Conservation (phyloP, 208 protist genomes). For the Jaenimonas drosophilae region DNA sequence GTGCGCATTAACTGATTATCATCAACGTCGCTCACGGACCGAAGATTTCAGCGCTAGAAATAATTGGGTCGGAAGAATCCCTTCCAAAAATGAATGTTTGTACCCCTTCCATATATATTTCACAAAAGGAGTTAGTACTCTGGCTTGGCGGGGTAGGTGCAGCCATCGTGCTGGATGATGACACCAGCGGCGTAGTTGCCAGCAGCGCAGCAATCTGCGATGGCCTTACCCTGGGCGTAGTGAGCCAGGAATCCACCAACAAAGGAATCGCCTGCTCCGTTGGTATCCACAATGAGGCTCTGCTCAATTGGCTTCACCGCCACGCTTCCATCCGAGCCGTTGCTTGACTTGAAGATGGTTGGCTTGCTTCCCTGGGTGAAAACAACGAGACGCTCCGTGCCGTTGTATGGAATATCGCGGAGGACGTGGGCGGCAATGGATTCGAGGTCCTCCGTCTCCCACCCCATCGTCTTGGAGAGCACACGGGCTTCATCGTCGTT, state of each 20-base stretch:
- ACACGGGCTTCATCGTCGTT: conserved; percentile 94
- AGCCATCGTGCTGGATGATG: conserved; percentile 92
- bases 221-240: conserved; percentile 35
- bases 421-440: conserved; percentile 78
- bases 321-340: conserved; percentile 21
- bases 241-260: conserved; percentile 96
- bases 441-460: conserved; percentile 53
- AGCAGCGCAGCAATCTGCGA: conserved; percentile 80
- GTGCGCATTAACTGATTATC: no score
- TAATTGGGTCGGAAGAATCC: no score
- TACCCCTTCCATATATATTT: no score
- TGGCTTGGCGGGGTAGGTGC: conserved; percentile 86
- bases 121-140: no score
- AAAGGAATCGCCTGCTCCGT: conserved; percentile 97
- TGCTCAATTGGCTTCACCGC: conserved; percentile 50
- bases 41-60: no score
- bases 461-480: conserved; percentile 70
- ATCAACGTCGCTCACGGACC: no score
- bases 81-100: no score
- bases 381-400: conserved; percentile 87
- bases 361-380: conserved; percentile 91
- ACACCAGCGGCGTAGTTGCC: conserved; percentile 85
- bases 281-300: conserved; percentile 95
- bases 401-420: conserved; percentile 75
- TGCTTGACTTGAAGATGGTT: conserved; percentile 78